Percentiles rank a stretch among this genome's conserved stretches.
Evolutionary conservation across 345 rosid genomes (phyloP).

Genomic region (Syzygium aqueum): DNA sequence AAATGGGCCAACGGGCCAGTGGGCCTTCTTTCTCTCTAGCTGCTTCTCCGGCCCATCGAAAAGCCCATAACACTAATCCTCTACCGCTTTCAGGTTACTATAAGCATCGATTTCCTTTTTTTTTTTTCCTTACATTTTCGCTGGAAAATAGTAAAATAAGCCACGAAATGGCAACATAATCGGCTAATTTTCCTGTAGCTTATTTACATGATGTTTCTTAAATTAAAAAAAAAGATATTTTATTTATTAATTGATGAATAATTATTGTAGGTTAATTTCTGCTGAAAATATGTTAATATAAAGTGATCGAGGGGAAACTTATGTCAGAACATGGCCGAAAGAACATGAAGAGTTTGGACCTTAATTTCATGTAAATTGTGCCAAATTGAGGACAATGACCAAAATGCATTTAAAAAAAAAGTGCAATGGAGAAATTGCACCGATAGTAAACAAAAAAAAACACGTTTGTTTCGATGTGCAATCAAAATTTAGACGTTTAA

Average conservation of each 20-base stretch:
- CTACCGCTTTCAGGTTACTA: no score
- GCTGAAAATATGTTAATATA: background rate
- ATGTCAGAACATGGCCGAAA: background rate
- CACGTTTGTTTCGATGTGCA: background rate
- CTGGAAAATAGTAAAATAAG: no score
- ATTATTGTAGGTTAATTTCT: background rate
- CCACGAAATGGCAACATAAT: no score
- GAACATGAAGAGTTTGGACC: background rate
- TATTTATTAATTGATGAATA: no score
- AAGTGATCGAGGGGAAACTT: background rate
- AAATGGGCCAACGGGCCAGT: background rate
- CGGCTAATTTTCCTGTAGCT: no score
- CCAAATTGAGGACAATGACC: background rate
- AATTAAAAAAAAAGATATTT: no score
- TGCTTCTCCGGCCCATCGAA: background rate
- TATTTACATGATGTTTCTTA: no score
- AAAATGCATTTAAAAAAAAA: no score
- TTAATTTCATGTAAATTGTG: background rate
- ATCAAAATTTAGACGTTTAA: background rate
- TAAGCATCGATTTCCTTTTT: no score
- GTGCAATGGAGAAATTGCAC: no score
- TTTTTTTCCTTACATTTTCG: no score
- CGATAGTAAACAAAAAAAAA: no score
- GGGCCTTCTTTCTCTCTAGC: background rate
- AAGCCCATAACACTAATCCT: background rate